These are phyloP conservation scores for Actinidia arguta DNA, from an alignment of 179 eudicot genomes.

Conservation along the genomic window DNA sequence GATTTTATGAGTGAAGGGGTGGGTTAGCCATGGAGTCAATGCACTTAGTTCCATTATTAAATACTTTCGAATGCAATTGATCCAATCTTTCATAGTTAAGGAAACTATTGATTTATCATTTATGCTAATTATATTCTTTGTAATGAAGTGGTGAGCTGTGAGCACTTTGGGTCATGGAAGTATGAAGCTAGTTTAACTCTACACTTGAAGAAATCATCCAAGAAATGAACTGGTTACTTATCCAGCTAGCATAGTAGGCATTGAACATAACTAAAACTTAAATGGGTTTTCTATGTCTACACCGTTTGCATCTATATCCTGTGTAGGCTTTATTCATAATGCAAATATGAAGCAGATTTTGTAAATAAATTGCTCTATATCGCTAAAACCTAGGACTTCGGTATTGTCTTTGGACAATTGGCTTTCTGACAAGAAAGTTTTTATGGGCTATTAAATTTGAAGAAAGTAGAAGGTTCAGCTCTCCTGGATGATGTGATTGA, in stretches of 20 bases:
- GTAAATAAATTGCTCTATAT: background rate
- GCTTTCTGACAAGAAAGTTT: conserved; percentile 11
- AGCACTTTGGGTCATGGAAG: background rate
- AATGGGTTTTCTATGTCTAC: background rate
- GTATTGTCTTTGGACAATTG: background rate
- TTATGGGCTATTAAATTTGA: background rate
- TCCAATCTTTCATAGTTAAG: background rate
- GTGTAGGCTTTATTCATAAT: background rate
- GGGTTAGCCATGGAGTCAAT: background rate
- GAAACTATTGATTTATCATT: background rate
- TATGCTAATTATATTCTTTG: background rate
- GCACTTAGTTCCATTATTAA: background rate
- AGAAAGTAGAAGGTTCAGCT: background rate
- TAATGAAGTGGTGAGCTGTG: background rate
- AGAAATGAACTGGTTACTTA: background rate
- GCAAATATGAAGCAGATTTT: background rate
- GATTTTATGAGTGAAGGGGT: background rate
- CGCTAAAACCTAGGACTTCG: background rate
- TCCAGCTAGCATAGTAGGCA: background rate
- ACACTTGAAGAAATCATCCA: background rate
- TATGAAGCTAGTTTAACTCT: background rate
- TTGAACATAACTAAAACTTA: background rate
- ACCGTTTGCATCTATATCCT: background rate
- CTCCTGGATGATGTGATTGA: background rate
- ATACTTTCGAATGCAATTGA: background rate